Evolutionary conservation across 306 rosid species (phyloP).

Genomic region (Citrullus colocynthis): DNA sequence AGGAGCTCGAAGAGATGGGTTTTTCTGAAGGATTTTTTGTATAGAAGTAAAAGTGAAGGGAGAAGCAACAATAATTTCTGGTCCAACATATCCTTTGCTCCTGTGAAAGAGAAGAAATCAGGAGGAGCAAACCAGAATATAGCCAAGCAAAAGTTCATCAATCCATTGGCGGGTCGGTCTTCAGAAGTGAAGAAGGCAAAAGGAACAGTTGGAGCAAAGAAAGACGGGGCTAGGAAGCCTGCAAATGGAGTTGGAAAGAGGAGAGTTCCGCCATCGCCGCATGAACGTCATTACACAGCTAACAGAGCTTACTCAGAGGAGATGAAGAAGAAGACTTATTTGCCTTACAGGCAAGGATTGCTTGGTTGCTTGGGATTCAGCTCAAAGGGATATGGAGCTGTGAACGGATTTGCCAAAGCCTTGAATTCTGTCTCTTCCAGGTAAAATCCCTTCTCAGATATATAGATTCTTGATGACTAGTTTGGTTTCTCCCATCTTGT

Average conservation of each 20-base stretch:
- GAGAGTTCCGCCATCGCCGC: conserved; percentile 59
- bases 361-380: conserved; percentile 90
- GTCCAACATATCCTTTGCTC: conserved; percentile 10
- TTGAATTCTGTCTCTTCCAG: conserved; percentile 83
- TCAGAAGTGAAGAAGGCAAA: conserved; percentile 5
- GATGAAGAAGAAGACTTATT: conserved; percentile 72
- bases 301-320: conserved; percentile 87
- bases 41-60: conserved; percentile 24
- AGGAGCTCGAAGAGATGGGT: conserved; percentile 23
- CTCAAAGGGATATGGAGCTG: conserved; percentile 86
- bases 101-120: conserved; percentile 11
- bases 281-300: conserved; percentile 74
- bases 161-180: neutral
- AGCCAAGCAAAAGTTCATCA: neutral
- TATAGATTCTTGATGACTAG: conserved; percentile 6
- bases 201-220: conserved; percentile 9
- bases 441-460: conserved; percentile 19
- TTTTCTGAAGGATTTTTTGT: conserved; percentile 18
- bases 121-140: neutral
- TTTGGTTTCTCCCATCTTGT: neutral
- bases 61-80: conserved; percentile 13
- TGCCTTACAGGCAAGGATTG: conserved; percentile 83
- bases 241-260: conserved; percentile 65
- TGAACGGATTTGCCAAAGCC: conserved; percentile 85
- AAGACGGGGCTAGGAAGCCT: conserved; percentile 31